These are phyloP conservation scores for Lotus japonicus DNA, from an alignment of 306 rosid genomes.

Conservation along the genomic window DNA sequence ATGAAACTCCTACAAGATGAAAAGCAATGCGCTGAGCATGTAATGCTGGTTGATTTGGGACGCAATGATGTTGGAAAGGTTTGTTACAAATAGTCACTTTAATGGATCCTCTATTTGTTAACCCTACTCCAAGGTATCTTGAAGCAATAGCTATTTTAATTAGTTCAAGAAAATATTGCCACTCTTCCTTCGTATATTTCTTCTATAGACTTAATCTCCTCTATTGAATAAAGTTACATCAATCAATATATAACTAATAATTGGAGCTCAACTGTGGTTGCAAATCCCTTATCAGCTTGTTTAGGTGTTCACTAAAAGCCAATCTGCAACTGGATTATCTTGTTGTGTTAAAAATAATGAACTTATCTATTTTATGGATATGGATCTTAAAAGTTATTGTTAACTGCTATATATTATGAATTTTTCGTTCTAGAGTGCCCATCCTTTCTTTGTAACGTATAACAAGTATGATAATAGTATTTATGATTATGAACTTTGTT, in stretches of 20 bases:
- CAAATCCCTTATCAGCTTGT: not conserved
- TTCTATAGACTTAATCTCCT: not conserved
- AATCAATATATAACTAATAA: not conserved
- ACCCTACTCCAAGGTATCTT: not conserved
- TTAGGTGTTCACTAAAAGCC: not conserved
- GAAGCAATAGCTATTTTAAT: not conserved
- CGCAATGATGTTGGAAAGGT: conserved; percentile 96
- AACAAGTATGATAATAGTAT: not conserved
- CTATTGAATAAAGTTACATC: not conserved
- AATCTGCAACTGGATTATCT: not conserved
- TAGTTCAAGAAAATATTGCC: not conserved
- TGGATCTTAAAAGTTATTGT: not conserved
- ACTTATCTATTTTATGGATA: not conserved
- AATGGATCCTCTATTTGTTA: not conserved
- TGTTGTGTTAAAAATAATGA: no score
- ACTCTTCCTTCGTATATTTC: conserved; percentile 1
- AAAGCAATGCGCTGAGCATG: conserved; percentile 83
- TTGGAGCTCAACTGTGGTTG: not conserved
- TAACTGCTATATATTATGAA: not conserved
- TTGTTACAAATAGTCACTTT: conserved; percentile 5
- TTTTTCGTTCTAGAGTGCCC: not conserved
- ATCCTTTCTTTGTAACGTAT: not conserved
- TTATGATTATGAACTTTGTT: not conserved
- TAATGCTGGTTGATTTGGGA: conserved; percentile 89
- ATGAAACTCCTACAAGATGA: conserved; percentile 45